Conservation (phyloP, 2,329 filamentous ascomycete species). For the Stachybotrys chartarum region DNA sequence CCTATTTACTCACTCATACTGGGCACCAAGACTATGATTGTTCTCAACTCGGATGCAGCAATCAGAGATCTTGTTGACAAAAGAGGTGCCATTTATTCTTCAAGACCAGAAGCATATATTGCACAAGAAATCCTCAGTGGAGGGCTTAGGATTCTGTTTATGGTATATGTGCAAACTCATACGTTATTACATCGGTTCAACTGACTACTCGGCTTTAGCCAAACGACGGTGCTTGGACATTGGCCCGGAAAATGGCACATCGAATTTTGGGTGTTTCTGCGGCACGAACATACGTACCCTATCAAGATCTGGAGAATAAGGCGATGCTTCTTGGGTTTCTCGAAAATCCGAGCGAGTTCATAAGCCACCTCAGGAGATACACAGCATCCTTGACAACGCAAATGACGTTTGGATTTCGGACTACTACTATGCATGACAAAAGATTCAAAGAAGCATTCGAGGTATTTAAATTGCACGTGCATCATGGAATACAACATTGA, state of each 20-base stretch:
- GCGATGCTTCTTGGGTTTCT: conserved; percentile 30
- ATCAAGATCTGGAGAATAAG: conserved; percentile 34
- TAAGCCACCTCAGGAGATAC: conserved; percentile 39
- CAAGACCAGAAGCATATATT: conserved; percentile 17
- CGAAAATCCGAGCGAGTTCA: conserved; percentile 29
- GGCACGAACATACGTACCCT: conserved; percentile 30
- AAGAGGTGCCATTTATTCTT: conserved; percentile 40
- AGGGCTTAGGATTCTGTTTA: conserved; percentile 25
- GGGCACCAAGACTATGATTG: conserved; percentile 37
- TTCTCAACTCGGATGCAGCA: conserved; percentile 34
- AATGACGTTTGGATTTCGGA: conserved; percentile 43
- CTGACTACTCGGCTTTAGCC: background rate
- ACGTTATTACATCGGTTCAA: background rate
- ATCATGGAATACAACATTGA: conserved; percentile 5
- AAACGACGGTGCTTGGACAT: background rate
- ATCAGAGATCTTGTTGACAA: conserved; percentile 47
- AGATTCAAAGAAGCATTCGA: conserved; percentile 28
- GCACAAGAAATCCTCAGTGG: conserved; percentile 3
- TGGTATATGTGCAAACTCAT: conserved; percentile 29
- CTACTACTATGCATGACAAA: conserved; percentile 31
- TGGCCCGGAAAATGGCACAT: conserved; percentile 6
- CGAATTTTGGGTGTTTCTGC: conserved; percentile 28
- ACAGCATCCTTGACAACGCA: conserved; percentile 40
- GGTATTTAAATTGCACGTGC: conserved; percentile 4
- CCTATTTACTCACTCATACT: conserved; percentile 44